phyloP scores from a whole-genome alignment of 805 yeast species.

The Ogataea haglerorum region DNA sequence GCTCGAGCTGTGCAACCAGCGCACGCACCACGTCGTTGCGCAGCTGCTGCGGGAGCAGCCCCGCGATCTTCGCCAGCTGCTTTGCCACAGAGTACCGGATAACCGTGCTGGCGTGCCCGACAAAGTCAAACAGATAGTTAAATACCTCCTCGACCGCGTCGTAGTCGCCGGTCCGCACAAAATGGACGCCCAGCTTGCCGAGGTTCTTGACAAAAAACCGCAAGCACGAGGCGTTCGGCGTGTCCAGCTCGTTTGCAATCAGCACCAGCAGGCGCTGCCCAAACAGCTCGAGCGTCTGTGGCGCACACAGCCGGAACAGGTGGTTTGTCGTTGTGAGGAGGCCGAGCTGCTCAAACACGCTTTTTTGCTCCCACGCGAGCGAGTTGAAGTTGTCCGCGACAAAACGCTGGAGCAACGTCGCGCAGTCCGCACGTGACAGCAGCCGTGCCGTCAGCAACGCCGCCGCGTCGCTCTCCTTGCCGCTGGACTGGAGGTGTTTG shows the following conservation, averaged over 20 bases:
- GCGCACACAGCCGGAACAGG: slow-evolving; percentile 20
- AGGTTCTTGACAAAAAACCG: slow-evolving; percentile 31
- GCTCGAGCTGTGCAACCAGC: slow-evolving; percentile 34
- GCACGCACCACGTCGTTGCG: slow-evolving; percentile 40
- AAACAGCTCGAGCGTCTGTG: slow-evolving; percentile 3
- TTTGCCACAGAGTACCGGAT: slow-evolving; percentile 68
- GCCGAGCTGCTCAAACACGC: slow-evolving; percentile 18
- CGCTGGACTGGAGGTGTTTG: slow-evolving; percentile 39
- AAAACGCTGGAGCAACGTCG: slow-evolving; percentile 27
- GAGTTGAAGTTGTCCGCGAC: slow-evolving; percentile 20
- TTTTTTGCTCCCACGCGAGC: slow-evolving; percentile 16
- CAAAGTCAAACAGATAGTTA: slow-evolving; percentile 41
- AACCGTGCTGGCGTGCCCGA: slow-evolving; percentile 48
- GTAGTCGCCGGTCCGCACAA: slow-evolving; percentile 29
- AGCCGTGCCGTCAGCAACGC: slow-evolving; percentile 51
- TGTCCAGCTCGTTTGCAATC: slow-evolving; percentile 16
- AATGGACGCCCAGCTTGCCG: slow-evolving; percentile 38
- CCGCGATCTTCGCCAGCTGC: slow-evolving; percentile 50
- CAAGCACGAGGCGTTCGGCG: slow-evolving; percentile 11
- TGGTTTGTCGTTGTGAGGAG: slow-evolving; percentile 22
- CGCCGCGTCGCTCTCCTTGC: slow-evolving; percentile 57
- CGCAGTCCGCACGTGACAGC: slow-evolving; percentile 46
- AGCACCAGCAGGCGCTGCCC: slow-evolving; percentile 16
- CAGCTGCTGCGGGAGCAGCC: slow-evolving; percentile 31
- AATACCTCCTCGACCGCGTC: slow-evolving; percentile 46